phyloP scores from a whole-genome alignment of 2,329 filamentous ascomycete species.

The Pseudopyrenochaeta lycopersici region DNA sequence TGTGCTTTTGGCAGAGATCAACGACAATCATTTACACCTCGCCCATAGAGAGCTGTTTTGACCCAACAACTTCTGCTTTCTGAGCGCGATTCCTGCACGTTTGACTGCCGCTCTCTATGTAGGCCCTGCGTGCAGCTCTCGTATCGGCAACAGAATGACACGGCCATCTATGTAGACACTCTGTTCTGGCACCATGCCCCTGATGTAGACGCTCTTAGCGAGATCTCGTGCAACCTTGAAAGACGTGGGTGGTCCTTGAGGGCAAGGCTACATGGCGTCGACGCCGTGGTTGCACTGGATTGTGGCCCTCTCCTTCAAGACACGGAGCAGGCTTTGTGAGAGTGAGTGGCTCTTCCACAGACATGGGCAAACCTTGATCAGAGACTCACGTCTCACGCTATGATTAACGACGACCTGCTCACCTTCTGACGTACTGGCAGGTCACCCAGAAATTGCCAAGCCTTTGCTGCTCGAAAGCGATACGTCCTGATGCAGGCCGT shows the following conservation, averaged over 20 bases:
- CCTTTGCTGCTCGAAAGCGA: neutral
- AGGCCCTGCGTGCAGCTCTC: no score
- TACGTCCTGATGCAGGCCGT: neutral
- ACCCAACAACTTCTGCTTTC: no score
- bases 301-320: neutral
- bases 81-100: no score
- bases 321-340: neutral
- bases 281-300: slow-evolving; percentile 3
- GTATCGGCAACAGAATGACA: no score
- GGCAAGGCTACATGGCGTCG: no score
- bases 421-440: slow-evolving; percentile 14
- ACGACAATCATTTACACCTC: no score
- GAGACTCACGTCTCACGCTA: neutral
- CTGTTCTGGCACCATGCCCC: no score
- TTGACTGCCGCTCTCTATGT: no score
- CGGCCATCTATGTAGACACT: no score
- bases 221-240: slow-evolving; percentile 1
- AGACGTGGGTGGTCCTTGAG: neutral
- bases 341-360: slow-evolving; percentile 3
- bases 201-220: slow-evolving; percentile 2
- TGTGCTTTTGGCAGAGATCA: no score
- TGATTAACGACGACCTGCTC: neutral
- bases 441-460: slow-evolving; percentile 7
- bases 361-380: neutral
- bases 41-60: no score